Evolutionary conservation across 768 basidiomycete species (phyloP).

Genomic region (Kwoniella dendrophila): DNA sequence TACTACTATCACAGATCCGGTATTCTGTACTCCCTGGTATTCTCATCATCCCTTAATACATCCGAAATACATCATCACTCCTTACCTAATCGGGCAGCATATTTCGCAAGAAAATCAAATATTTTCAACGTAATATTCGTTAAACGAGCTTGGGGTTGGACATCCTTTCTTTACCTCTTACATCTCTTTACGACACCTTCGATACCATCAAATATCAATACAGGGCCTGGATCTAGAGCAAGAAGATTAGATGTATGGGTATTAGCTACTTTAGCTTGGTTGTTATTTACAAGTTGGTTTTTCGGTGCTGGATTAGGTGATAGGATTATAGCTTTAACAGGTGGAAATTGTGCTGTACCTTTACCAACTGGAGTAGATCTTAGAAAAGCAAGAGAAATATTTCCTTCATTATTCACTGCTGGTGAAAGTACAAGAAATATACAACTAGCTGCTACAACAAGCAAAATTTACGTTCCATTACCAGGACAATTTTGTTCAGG

Average conservation of each 20-base stretch:
- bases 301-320: slow-evolving; percentile 49
- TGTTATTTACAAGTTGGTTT: slow-evolving; percentile 45
- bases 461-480: slow-evolving; percentile 18
- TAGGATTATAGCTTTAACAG: slow-evolving; percentile 42
- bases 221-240: slow-evolving; percentile 9
- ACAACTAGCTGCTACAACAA: background rate
- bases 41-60: slow-evolving; percentile 78
- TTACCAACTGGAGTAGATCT: slow-evolving; percentile 22
- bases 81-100: slow-evolving; percentile 63
- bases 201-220: background rate
- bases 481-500: slow-evolving; percentile 22
- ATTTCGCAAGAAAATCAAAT: slow-evolving; percentile 81
- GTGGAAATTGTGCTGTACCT: slow-evolving; percentile 41
- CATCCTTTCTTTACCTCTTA: slow-evolving; percentile 63
- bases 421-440: background rate
- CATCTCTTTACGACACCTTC: slow-evolving; percentile 39
- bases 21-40: slow-evolving; percentile 47
- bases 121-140: slow-evolving; percentile 81
- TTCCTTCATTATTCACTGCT: slow-evolving; percentile 9
- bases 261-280: slow-evolving; percentile 39
- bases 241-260: slow-evolving; percentile 28
- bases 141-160: slow-evolving; percentile 92
- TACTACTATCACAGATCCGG: slow-evolving; percentile 30
- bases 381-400: slow-evolving; percentile 3
- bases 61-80: slow-evolving; percentile 70